Evolutionary conservation across 495 filamentous ascomycete genomes (phyloP).

Genomic region (Penicillium robsamsonii): DNA sequence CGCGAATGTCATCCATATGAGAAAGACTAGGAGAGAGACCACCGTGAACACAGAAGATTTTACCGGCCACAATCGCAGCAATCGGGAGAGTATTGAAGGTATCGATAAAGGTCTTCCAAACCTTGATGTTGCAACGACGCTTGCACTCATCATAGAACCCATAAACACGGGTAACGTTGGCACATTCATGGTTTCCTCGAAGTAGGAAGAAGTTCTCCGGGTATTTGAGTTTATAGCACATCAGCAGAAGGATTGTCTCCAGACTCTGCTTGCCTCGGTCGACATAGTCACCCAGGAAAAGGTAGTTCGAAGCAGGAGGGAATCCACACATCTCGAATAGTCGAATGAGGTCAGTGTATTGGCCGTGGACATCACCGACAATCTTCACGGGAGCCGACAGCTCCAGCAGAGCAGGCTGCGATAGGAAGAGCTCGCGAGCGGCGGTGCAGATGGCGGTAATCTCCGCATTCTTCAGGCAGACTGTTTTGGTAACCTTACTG

Average conservation of each 20-base stretch:
- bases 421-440: conserved; percentile 83
- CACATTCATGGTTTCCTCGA: conserved; percentile 96
- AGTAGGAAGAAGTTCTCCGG: conserved; percentile 99
- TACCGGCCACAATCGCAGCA: conserved; percentile 91
- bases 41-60: conserved; percentile 99
- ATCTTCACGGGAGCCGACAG: conserved; percentile 97
- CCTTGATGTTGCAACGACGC: conserved; percentile 92
- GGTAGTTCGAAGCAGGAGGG: conserved; percentile 87
- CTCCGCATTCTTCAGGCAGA: conserved; percentile 96
- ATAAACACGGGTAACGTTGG: conserved; percentile 97
- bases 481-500: conserved; percentile 94
- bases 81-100: conserved; percentile 97
- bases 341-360: conserved; percentile 95
- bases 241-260: conserved; percentile 90
- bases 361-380: conserved; percentile 96
- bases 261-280: conserved; percentile 96
- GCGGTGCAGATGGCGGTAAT: conserved; percentile 89
- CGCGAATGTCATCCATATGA: conserved; percentile 98
- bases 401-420: conserved; percentile 88
- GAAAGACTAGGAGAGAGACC: conserved; percentile 87
- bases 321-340: conserved; percentile 99
- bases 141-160: conserved; percentile 99
- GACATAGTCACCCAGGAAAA: conserved; percentile 97
- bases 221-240: conserved; percentile 99
- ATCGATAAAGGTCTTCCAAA: conserved; percentile 99